Conservation (phyloP, 2,329 filamentous ascomycete genomes). For the Monilinia laxa region DNA sequence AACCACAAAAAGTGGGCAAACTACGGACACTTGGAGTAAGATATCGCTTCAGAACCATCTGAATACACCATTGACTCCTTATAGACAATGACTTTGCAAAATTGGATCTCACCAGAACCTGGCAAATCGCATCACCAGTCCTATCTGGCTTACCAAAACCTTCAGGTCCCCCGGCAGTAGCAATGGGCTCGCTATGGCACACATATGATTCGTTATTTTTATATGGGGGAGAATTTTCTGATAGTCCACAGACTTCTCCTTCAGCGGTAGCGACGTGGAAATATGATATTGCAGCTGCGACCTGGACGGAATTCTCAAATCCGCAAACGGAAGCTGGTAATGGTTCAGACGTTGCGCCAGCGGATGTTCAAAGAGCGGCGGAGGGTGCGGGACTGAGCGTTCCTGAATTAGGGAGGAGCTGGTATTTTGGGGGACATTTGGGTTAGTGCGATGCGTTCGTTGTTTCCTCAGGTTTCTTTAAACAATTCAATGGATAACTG, state of each 20-base stretch:
- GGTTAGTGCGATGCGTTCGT: not conserved
- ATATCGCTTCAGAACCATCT: conserved; percentile 4
- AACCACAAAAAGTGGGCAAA: conserved; percentile 57
- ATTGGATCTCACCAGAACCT: conserved; percentile 71
- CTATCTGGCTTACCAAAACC: conserved; percentile 62
- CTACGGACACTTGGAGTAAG: conserved; percentile 67
- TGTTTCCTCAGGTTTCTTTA: not conserved
- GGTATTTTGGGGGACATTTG: conserved; percentile 73
- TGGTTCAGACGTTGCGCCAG: conserved; percentile 55
- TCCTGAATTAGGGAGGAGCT: conserved; percentile 67
- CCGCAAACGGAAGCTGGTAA: conserved; percentile 64
- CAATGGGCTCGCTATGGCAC: conserved; percentile 74
- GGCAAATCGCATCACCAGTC: conserved; percentile 63
- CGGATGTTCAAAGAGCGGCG: conserved; percentile 64
- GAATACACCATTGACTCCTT: conserved; percentile 4
- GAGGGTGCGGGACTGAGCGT: conserved; percentile 73
- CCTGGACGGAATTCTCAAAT: conserved; percentile 62
- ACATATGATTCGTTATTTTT: conserved; percentile 68
- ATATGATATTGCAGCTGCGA: conserved; percentile 59
- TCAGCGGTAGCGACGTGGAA: conserved; percentile 65
- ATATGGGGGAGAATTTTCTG: conserved; percentile 73
- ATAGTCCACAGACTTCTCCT: conserved; percentile 57
- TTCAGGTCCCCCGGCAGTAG: conserved; percentile 67
- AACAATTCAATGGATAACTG: not conserved
- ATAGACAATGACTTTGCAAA: conserved; percentile 69